phyloP scores from a whole-genome alignment of 2,329 filamentous ascomycete species.

The Ophiostoma tasmaniense region DNA sequence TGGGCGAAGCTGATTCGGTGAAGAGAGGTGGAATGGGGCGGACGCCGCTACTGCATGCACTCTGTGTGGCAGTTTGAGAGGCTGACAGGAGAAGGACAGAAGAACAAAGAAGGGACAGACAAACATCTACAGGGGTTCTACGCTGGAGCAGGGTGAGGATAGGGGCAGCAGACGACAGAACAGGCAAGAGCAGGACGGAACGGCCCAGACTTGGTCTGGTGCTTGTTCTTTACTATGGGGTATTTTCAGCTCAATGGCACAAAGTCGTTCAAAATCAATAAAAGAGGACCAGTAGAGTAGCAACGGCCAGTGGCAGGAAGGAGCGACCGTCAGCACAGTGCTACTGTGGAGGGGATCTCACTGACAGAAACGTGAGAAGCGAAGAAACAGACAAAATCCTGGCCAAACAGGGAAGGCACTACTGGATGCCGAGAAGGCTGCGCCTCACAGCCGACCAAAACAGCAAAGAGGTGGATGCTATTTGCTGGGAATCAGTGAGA shows the following conservation, averaged over 20 bases:
- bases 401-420: conserved; percentile 11
- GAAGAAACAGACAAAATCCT: too few relatives aligned
- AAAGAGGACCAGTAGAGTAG: neutral
- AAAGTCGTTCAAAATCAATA: neutral
- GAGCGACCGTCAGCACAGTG: neutral
- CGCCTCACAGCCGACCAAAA: conserved; percentile 7
- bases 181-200: neutral
- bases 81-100: neutral
- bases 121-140: neutral
- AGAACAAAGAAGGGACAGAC: neutral
- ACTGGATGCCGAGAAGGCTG: conserved; percentile 12
- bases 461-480: neutral
- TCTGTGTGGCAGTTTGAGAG: neutral
- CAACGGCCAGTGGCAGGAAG: neutral
- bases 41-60: conserved; percentile 1
- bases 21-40: neutral
- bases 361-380: neutral
- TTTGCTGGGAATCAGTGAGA: conserved; percentile 1
- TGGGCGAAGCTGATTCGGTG: neutral
- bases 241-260: neutral
- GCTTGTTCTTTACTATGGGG: neutral
- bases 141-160: neutral
- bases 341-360: neutral
- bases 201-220: neutral
- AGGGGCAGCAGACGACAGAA: neutral